Evolutionary conservation across 1,284 basidiomycete genomes (phyloP), one percentile per base, ranked within the genome.

Genomic region (Cryptococcus maquisensis): DNA sequence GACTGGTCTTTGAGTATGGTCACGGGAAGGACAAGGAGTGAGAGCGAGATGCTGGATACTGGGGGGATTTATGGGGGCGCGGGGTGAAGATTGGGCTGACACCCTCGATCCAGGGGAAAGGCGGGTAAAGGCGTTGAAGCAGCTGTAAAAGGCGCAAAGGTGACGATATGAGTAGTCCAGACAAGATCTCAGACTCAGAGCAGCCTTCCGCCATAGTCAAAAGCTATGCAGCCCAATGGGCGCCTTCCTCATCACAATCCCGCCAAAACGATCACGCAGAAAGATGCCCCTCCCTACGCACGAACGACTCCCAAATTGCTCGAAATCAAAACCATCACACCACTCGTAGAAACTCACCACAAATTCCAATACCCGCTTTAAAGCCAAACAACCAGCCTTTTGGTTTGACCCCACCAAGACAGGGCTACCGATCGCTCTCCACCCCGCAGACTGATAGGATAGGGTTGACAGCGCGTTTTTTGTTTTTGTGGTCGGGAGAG

Each of bases 31-130:
- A 32, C 8, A 36, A 28, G 13, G 39, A 21, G 13, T 44, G 8
- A 26, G 24, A 26, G 13, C 16, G 20, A 44, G 43, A 24, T 44
- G 47, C 47, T 9, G 28, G 18, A 15, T 20, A 32, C 47, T 20
- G 37, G 23, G 35, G 35, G 26, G 39, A 20, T 13, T n/a, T 15
- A 35, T 12, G 38, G 26, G 24, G 6, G 16, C 8, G 5, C 40
- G 40, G n/a, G n/a, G 20, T n/a, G 10, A 24, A 32, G 49, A 51
- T 23, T 51, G 16, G 42, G 41, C 49, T 43, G 41, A 51, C 41
- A 26, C 41, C 40, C 49, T 43, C 49, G 39, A 51, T 51, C 49
- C 49, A 13, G 21, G n/a, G 39, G 49, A 51, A 51, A 51, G 49
- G 49, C 32, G 49, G 28, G 41, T 28, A 20, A 18, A 13, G 6